A percentile compares a stretch with the other conserved stretches of the same genome.
Evolutionary conservation across 2,329 filamentous ascomycete species (phyloP).

Genomic region (Botryotinia calthae): DNA sequence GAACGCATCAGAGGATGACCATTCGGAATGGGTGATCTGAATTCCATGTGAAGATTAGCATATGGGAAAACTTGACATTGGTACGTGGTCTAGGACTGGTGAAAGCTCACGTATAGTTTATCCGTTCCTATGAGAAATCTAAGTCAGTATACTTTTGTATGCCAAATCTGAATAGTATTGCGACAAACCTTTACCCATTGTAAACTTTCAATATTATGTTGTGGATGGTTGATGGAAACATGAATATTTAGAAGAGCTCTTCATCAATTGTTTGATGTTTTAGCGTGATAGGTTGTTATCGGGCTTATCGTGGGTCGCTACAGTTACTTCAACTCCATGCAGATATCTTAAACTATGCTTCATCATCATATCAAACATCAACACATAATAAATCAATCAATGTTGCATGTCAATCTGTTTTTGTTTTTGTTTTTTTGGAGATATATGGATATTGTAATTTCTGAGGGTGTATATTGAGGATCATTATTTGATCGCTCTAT

Average conservation of each 20-base stretch:
- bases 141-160: constrained; percentile 10
- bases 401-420: background rate
- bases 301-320: background rate
- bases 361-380: background rate
- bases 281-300: constrained; percentile 13
- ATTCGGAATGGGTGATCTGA: constrained; percentile 95
- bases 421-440: background rate
- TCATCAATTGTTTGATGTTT: constrained; percentile 2
- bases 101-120: constrained; percentile 45
- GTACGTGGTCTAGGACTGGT: background rate
- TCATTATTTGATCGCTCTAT: background rate
- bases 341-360: background rate
- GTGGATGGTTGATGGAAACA: background rate
- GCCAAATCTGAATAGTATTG: background rate
- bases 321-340: background rate
- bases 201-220: constrained; percentile 12
- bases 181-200: constrained; percentile 36
- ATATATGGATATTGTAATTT: background rate
- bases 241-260: background rate
- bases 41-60: background rate
- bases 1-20: constrained; percentile 87
- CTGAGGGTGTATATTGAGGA: background rate
- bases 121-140: constrained; percentile 46
- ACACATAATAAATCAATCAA: background rate
- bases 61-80: constrained; percentile 6